Evolutionary conservation across 129 eudicot species (phyloP), one percentile per base, ranked within the genome.

Genomic region (Artemisia argyi): DNA sequence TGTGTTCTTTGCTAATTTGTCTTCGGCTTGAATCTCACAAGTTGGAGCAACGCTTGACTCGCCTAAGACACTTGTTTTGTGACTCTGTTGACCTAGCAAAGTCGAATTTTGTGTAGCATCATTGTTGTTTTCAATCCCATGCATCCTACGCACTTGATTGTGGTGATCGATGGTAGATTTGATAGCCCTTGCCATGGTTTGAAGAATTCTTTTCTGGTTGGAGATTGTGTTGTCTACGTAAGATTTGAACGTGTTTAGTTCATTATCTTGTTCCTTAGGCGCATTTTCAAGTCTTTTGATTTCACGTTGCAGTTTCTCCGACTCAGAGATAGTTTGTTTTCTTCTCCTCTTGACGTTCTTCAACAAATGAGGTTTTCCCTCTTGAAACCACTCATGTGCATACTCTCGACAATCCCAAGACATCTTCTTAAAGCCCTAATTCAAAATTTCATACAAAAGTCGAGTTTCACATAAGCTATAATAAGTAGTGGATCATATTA

Each of bases 371-470:
- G 62, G 71, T 52, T 74, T 46, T 67, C 74, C 80, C 61, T 67
- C 56, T 58, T 76, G 73, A 24, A 76, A 76, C 68, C 68, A 76
- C 50, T 44, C 35, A 58, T 76, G 60, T 57, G 80, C 74, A 47
- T 76, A 76, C 57, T 57, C 74, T 0, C 61, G 80, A 66, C 52
- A 42, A 57, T 76, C 60, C 74, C 61, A 66, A 7, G 73, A 76
- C 3, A 76, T 61, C 80, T 67, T 67, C 35, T 67, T 67, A 50
- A 76, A 76, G 18, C 80, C 74, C 80, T 76, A 11, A 51, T 61
- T 26, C 48, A 60, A 14, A n/a, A 17, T 35, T 15, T 24, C 13
- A 16, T 32, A 35, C 15, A 52, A 52, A 0, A 74, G 13, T 1
- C 11, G 15, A 12, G 17, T 15, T 10, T 7, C 16, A 51, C 14